These are phyloP conservation scores for Wickerhamomyces sp. DNA, from an alignment of 1,139 yeast species.

Conservation along the genomic window DNA sequence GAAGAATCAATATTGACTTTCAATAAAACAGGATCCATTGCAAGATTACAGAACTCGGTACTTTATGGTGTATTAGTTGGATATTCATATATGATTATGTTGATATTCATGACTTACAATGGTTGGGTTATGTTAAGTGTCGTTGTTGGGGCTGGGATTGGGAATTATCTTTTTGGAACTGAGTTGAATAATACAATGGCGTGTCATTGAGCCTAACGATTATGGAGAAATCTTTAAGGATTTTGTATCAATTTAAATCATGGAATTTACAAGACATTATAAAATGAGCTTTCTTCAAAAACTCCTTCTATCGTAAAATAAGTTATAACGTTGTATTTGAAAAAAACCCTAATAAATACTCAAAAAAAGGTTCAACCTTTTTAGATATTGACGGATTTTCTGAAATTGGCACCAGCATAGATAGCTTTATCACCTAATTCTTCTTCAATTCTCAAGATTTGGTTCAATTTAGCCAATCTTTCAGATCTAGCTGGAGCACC, in stretches of 20 bases:
- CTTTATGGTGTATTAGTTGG: slow-evolving; percentile 71
- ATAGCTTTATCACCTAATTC: slow-evolving; percentile 93
- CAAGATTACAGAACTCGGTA: slow-evolving; percentile 30
- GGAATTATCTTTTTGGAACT: slow-evolving; percentile 59
- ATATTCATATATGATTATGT: slow-evolving; percentile 72
- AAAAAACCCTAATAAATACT: too few relatives aligned
- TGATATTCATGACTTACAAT: slow-evolving; percentile 79
- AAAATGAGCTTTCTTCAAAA: too few relatives aligned
- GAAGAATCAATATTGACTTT: slow-evolving; percentile 5
- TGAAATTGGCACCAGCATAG: slow-evolving; percentile 88
- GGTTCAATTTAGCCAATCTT: slow-evolving; percentile 96
- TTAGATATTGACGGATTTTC: slow-evolving; percentile 26
- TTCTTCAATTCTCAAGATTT: slow-evolving; percentile 96
- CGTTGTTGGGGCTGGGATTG: slow-evolving; percentile 62
- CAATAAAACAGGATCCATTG: slow-evolving; percentile 4
- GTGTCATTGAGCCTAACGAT: slow-evolving; percentile 38
- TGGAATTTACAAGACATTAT: too few relatives aligned
- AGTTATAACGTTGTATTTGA: too few relatives aligned
- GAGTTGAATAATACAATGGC: slow-evolving; percentile 35
- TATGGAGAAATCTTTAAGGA: not conserved
- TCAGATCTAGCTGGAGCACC: slow-evolving; percentile 99
- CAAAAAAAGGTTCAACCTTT: too few relatives aligned
- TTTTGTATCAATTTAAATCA: not conserved
- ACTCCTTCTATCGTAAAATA: too few relatives aligned
- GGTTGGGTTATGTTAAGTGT: slow-evolving; percentile 80